Conservation (phyloP, 306 rosid species). For the Carpinus fangiana region DNA sequence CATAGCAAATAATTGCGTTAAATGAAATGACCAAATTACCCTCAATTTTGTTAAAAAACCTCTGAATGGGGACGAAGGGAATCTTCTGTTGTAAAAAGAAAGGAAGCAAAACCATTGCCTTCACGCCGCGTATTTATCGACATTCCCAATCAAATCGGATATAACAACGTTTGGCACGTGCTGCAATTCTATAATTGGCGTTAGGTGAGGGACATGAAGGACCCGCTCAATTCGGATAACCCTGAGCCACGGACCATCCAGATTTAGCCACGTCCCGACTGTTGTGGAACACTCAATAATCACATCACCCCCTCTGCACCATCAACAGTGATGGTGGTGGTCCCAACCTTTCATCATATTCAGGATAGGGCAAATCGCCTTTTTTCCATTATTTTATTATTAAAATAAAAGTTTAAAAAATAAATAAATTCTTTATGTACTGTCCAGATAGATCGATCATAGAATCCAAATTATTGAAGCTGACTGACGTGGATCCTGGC, state of each 20-base stretch:
- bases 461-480: conserved; percentile 40
- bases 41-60: neutral
- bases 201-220: conserved; percentile 20
- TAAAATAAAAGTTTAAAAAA: too few relatives aligned
- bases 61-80: neutral
- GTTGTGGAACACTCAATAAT: neutral
- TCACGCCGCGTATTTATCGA: conserved; percentile 46
- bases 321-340: neutral
- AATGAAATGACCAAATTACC: conserved; percentile 17
- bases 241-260: neutral
- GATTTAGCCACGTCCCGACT: conserved; percentile 30
- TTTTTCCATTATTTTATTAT: too few relatives aligned
- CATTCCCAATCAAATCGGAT: neutral
- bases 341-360: neutral
- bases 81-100: neutral
- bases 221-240: conserved; percentile 45
- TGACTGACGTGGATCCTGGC: conserved; percentile 80
- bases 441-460: neutral
- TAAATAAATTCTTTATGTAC: too few relatives aligned
- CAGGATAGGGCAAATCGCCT: neutral
- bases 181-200: neutral
- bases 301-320: neutral
- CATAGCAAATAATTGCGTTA: neutral
- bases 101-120: conserved; percentile 28
- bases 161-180: neutral